These are phyloP conservation scores for Fragilaria crotonensis DNA, from an alignment of 108 stramenopile genomes.

Conservation along the genomic window DNA sequence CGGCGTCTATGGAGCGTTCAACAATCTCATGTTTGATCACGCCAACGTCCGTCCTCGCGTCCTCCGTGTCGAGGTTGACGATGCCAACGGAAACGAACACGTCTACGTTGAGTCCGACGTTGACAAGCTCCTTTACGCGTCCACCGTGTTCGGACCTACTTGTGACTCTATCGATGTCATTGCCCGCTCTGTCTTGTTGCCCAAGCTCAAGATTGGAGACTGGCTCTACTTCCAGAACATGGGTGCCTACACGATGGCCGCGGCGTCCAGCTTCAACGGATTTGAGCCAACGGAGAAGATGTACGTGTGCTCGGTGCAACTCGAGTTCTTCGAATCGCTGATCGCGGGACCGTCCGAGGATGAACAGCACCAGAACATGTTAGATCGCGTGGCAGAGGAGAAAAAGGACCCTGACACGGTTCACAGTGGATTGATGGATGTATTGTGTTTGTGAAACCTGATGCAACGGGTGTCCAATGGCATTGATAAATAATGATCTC, in stretches of 20 bases:
- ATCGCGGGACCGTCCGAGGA: constrained; percentile 10
- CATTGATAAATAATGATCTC: too few species aligned
- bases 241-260: constrained; percentile 91
- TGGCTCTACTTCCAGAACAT: constrained; percentile 89
- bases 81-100: constrained; percentile 30
- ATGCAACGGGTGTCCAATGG: too few species aligned
- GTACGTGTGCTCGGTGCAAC: constrained; percentile 68
- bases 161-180: constrained; percentile 89
- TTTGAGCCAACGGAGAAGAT: constrained; percentile 68
- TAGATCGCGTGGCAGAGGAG: too few species aligned
- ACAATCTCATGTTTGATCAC: constrained; percentile 89
- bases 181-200: constrained; percentile 61
- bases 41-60: constrained; percentile 66
- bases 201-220: constrained; percentile 72
- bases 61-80: constrained; percentile 31
- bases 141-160: constrained; percentile 89
- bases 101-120: constrained; percentile 31
- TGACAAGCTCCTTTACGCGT: constrained; percentile 40
- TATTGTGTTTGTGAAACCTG: too few species aligned
- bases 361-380: too few species aligned
- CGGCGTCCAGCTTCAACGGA: constrained; percentile 75
- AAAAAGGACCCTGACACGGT: too few species aligned
- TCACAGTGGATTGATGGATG: too few species aligned
- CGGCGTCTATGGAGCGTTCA: constrained; percentile 91
- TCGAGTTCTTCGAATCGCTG: constrained; percentile 41